A percentile compares a stretch with the other conserved stretches of the same genome.
Evolutionary conservation across 768 basidiomycete species (phyloP).

Genomic region (Mycena capillaripes): DNA sequence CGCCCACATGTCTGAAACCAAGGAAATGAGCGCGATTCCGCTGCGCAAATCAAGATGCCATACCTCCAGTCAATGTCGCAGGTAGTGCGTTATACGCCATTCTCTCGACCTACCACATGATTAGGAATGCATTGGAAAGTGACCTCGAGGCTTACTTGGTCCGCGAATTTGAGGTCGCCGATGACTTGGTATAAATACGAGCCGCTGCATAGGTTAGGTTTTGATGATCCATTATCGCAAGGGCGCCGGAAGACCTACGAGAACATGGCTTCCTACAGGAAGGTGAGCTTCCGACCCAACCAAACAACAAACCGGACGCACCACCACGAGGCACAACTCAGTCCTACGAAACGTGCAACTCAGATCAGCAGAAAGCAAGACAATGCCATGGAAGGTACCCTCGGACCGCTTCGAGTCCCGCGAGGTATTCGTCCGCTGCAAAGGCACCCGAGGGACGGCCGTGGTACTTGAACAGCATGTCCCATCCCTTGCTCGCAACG

Average conservation of each 20-base stretch:
- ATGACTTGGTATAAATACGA: slow-evolving; percentile 70
- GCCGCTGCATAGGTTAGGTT: slow-evolving; percentile 49
- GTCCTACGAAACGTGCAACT: slow-evolving; percentile 52
- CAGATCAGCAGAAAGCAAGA: background rate
- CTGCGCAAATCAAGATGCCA: background rate
- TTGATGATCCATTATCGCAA: background rate
- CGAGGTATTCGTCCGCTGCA: slow-evolving; percentile 70
- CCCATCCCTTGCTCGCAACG: slow-evolving; percentile 65
- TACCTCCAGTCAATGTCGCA: slow-evolving; percentile 54
- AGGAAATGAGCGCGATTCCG: background rate
- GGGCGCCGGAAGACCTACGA: slow-evolving; percentile 52
- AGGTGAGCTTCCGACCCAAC: background rate
- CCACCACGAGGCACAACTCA: slow-evolving; percentile 68
- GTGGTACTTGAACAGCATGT: slow-evolving; percentile 70
- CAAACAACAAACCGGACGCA: slow-evolving; percentile 42
- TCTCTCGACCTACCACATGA: slow-evolving; percentile 43
- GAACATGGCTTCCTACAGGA: slow-evolving; percentile 69
- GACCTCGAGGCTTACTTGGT: slow-evolving; percentile 50
- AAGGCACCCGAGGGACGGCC: slow-evolving; percentile 70
- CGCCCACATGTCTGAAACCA: slow-evolving; percentile 65
- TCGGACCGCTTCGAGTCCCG: slow-evolving; percentile 64
- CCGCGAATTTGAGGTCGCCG: slow-evolving; percentile 66
- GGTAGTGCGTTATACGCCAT: slow-evolving; percentile 59
- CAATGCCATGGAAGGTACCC: slow-evolving; percentile 57
- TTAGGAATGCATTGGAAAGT: background rate